phyloP scores from a whole-genome alignment of 177 flowering plant genomes.

The Tripterygium wilfordii region DNA sequence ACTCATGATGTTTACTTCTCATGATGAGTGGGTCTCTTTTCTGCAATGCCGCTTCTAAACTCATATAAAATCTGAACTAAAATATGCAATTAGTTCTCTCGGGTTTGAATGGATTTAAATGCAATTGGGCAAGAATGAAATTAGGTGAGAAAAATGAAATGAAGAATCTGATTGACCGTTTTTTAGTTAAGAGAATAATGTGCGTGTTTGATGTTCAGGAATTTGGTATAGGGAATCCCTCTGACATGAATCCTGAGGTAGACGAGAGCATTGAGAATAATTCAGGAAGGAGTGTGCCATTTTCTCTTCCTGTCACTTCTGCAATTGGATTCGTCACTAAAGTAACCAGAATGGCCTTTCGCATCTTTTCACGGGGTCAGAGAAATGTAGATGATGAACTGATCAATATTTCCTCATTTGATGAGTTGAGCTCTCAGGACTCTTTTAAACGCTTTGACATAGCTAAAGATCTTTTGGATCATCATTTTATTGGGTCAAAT shows the following conservation, averaged over 20 bases:
- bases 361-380: constrained; percentile 64
- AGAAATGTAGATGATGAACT: constrained; percentile 41
- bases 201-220: constrained; percentile 35
- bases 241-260: constrained; percentile 22
- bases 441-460: constrained; percentile 78
- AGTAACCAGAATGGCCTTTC: constrained; percentile 72
- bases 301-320: constrained; percentile 73
- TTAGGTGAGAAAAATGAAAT: not conserved
- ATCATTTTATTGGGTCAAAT: constrained; percentile 55
- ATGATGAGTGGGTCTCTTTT: not conserved
- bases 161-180: not conserved
- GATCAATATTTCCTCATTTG: too few species aligned
- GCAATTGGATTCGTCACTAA: constrained; percentile 74
- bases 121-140: not conserved
- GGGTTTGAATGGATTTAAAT: too few species aligned
- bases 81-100: too few species aligned
- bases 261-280: constrained; percentile 38
- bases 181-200: constrained; percentile 8
- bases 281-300: constrained; percentile 57
- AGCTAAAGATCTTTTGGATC: constrained; percentile 72
- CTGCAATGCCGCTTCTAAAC: too few species aligned
- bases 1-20: not conserved
- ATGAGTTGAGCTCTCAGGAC: too few species aligned
- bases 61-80: too few species aligned
- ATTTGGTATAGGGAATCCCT: constrained; percentile 17